A percentile compares a stretch with the other conserved stretches of the same genome.
Evolutionary conservation across 2,329 filamentous ascomycete genomes (phyloP).

Genomic region (Lomentospora prolificans): DNA sequence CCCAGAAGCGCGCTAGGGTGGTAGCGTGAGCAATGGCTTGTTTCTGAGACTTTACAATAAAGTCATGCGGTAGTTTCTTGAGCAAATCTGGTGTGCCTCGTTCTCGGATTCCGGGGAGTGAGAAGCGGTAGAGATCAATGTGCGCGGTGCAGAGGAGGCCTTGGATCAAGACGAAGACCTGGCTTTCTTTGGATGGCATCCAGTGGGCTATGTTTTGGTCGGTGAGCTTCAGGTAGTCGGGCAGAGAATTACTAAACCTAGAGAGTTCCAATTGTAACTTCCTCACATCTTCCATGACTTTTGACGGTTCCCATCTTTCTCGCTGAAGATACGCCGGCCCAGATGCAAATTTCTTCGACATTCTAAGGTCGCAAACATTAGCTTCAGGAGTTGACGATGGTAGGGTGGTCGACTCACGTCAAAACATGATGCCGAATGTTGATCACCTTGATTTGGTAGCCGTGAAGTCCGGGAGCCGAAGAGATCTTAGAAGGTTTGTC

Average conservation of each 20-base stretch:
- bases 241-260: conserved; percentile 24
- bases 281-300: conserved; percentile 26
- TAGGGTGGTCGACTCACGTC: conserved; percentile 17
- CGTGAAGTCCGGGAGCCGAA: conserved; percentile 21
- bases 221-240: conserved; percentile 22
- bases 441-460: conserved; percentile 24
- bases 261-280: conserved; percentile 26
- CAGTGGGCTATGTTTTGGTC: conserved; percentile 24
- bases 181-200: conserved; percentile 20
- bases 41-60: conserved; percentile 25
- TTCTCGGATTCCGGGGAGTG: conserved; percentile 24
- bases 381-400: neutral
- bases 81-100: conserved; percentile 22
- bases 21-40: conserved; percentile 29
- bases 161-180: conserved; percentile 27
- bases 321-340: conserved; percentile 11
- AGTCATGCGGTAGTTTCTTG: conserved; percentile 24
- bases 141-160: conserved; percentile 25
- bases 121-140: conserved; percentile 29
- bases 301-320: conserved; percentile 21
- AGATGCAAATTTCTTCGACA: conserved; percentile 13
- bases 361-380: conserved; percentile 3
- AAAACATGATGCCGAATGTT: conserved; percentile 27
- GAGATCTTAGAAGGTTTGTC: conserved; percentile 18
- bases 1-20: conserved; percentile 25